Conservation (phyloP, 2,329 filamentous ascomycete genomes). For the Bertia moriformis region DNA sequence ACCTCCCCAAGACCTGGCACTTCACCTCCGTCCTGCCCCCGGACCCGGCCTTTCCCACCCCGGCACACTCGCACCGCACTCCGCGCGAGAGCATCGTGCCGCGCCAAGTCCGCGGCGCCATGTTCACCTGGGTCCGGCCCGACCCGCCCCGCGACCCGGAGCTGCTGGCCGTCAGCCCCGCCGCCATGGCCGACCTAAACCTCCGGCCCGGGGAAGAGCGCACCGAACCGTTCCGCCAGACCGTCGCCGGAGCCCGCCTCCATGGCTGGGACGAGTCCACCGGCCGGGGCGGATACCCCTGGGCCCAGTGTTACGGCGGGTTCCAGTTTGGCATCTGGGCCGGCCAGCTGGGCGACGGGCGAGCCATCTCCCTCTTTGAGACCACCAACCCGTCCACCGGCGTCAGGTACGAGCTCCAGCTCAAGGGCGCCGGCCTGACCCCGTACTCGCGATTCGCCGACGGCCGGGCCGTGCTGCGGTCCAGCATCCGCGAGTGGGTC, state of each 20-base stretch:
- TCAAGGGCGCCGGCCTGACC: constrained; percentile 86
- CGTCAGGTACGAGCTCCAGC: constrained; percentile 73
- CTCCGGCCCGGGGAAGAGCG: constrained; percentile 54
- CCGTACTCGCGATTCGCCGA: constrained; percentile 95
- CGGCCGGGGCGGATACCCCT: constrained; percentile 67
- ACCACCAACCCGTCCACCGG: constrained; percentile 59
- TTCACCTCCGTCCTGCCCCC: constrained; percentile 57
- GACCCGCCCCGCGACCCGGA: constrained; percentile 59
- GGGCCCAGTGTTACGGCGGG: constrained; percentile 96
- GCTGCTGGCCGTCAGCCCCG: constrained; percentile 65
- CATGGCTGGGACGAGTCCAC: constrained; percentile 62
- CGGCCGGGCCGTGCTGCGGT: constrained; percentile 81
- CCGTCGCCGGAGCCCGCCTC: constrained; percentile 71
- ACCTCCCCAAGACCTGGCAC: constrained; percentile 50
- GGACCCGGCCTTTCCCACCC: constrained; percentile 67
- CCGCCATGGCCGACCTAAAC: constrained; percentile 69
- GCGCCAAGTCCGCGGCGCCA: constrained; percentile 67
- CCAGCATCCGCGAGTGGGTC: constrained; percentile 85
- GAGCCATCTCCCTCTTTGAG: constrained; percentile 90
- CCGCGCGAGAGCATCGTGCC: constrained; percentile 65
- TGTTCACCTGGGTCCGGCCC: constrained; percentile 84
- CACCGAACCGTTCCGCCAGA: constrained; percentile 60
- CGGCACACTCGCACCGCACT: constrained; percentile 66
- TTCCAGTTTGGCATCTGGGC: constrained; percentile 77
- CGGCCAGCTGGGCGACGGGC: constrained; percentile 84